Evolutionary conservation across 176 grass and related monocot species (phyloP).

Genomic region (Typha latifolia): DNA sequence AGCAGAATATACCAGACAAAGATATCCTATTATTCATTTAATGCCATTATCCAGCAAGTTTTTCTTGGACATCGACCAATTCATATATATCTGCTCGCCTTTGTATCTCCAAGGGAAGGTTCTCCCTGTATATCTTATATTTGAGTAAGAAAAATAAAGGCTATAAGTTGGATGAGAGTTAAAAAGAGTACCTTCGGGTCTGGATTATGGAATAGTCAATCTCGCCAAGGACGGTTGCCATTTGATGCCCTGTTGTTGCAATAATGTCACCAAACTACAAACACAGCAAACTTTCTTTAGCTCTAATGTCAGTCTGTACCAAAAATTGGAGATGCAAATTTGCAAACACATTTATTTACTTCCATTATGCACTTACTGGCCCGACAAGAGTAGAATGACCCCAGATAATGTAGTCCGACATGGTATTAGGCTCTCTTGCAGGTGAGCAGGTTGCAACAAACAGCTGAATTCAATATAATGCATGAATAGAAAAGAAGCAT

Average conservation of each 20-base stretch:
- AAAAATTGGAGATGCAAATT: background rate
- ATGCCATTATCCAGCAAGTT: background rate
- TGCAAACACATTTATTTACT: constrained; percentile 7
- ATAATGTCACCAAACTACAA: constrained; percentile 47
- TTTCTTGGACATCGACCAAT: constrained; percentile 26
- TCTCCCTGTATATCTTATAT: constrained; percentile 32
- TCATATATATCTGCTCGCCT: constrained; percentile 39
- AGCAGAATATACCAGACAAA: no score
- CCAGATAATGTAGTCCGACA: constrained; percentile 44
- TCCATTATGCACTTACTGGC: constrained; percentile 28
- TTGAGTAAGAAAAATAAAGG: background rate
- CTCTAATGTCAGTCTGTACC: constrained; percentile 3
- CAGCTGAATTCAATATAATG: constrained; percentile 25
- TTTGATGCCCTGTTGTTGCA: constrained; percentile 39
- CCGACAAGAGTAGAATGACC: constrained; percentile 55
- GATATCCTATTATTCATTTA: background rate
- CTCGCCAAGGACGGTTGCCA: constrained; percentile 31
- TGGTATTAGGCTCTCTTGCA: constrained; percentile 25
- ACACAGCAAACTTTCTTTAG: background rate
- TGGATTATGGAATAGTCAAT: constrained; percentile 27
- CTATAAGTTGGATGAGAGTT: constrained; percentile 1
- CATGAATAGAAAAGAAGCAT: background rate
- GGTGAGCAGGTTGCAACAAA: constrained; percentile 53
- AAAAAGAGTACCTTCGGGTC: constrained; percentile 18
- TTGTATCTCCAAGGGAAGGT: constrained; percentile 46